phyloP scores from a whole-genome alignment of 192 early-diverging fungal species.

The Cladochytrium replicatum region DNA sequence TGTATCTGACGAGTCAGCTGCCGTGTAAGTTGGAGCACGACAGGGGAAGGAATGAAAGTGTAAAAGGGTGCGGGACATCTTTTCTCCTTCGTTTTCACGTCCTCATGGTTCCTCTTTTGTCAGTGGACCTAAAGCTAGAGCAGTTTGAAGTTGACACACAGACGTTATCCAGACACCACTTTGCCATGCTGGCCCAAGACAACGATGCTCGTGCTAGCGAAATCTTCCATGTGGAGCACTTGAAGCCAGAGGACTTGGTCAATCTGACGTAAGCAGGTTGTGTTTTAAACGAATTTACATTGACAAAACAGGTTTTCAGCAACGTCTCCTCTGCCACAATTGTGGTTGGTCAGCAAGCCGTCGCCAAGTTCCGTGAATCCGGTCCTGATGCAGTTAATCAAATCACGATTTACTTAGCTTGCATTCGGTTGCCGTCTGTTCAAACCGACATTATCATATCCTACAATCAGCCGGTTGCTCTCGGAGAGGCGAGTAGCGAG shows the following conservation, averaged over 20 bases:
- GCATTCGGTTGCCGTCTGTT: constrained; percentile 58
- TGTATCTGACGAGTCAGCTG: constrained; percentile 31
- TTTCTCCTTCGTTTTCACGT: too few species aligned
- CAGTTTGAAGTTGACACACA: too few species aligned
- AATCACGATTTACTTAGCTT: constrained; percentile 58
- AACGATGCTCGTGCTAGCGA: constrained; percentile 55
- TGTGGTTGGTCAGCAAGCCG: constrained; percentile 52
- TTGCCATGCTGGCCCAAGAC: constrained; percentile 61
- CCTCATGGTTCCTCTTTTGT: too few species aligned
- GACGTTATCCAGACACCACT: constrained; percentile 61
- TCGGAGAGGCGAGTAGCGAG: constrained; percentile 37
- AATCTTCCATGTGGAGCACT: constrained; percentile 27
- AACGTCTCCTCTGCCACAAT: constrained; percentile 33
- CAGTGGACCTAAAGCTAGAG: too few species aligned
- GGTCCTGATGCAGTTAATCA: constrained; percentile 40
- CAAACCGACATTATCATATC: constrained; percentile 69
- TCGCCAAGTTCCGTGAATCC: constrained; percentile 73
- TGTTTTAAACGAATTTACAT: not conserved
- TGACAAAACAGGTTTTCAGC: constrained; percentile 14
- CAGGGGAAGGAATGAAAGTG: not conserved
- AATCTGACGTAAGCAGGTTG: not conserved
- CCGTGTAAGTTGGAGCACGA: constrained; percentile 32
- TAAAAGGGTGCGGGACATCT: too few species aligned
- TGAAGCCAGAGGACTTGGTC: constrained; percentile 8
- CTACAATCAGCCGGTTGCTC: constrained; percentile 54